Percentiles rank a stretch among this genome's conserved stretches.
phyloP scores from a whole-genome alignment of 805 yeast species.

The Peterozyma xylosa region DNA sequence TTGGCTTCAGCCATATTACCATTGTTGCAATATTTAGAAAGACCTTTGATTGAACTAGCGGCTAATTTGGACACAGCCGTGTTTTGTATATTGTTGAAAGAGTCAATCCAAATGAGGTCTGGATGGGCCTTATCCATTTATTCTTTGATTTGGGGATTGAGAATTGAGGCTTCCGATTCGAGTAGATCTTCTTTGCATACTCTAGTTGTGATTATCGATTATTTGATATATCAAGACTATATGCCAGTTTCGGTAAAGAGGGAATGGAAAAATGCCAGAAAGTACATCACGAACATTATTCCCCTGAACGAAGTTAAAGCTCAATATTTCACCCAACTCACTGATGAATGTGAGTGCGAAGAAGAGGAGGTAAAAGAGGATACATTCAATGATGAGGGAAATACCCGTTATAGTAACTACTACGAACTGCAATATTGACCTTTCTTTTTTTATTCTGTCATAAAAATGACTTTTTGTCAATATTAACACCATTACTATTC shows the following conservation, averaged over 20 bases:
- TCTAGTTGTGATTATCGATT: slow-evolving; percentile 15
- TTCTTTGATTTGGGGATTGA: slow-evolving; percentile 26
- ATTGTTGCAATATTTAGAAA: slow-evolving; percentile 26
- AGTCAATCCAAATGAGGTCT: slow-evolving; percentile 16
- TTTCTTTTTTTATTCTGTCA: too few species aligned
- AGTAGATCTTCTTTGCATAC: slow-evolving; percentile 21
- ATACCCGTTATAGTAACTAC: too few species aligned
- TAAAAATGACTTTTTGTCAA: too few species aligned
- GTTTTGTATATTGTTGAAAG: slow-evolving; percentile 20
- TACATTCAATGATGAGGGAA: too few species aligned
- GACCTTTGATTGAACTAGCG: slow-evolving; percentile 27
- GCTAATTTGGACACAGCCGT: slow-evolving; percentile 30
- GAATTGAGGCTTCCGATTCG: slow-evolving; percentile 29
- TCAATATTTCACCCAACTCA: background rate
- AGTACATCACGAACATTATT: slow-evolving; percentile 13
- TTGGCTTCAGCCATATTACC: slow-evolving; percentile 28
- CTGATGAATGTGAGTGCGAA: too few species aligned
- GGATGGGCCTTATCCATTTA: slow-evolving; percentile 26
- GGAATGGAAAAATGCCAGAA: slow-evolving; percentile 13
- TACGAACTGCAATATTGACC: too few species aligned
- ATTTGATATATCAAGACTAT: slow-evolving; percentile 11
- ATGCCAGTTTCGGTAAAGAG: slow-evolving; percentile 9
- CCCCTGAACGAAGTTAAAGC: slow-evolving; percentile 12
- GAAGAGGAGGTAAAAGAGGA: too few species aligned
- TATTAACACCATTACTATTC: too few species aligned